Evolutionary conservation across 1,284 basidiomycete species (phyloP), one percentile per base, ranked within the genome.

Genomic region (Boletus semigastroideus): DNA sequence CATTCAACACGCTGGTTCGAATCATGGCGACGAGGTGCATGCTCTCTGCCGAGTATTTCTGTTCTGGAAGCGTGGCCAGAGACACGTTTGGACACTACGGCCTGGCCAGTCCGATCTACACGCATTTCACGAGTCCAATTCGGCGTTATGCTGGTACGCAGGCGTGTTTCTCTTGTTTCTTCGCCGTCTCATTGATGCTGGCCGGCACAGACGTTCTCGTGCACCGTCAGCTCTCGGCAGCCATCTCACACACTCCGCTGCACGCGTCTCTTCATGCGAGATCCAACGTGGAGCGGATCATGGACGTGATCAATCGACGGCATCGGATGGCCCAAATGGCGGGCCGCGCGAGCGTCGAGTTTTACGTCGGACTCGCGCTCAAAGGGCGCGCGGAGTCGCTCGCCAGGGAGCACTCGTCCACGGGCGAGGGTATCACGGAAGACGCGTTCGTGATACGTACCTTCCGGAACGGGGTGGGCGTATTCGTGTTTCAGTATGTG

Each of bases 11-110:
- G 0, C 82, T 99, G 13, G 95, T 99, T 42, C 86, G 97, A 41
- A 98, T 99, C 71, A 98, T 99, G 94, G 95, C 97, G 2, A 99
- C 97, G 2, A 79, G 97, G 17, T 99, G 97, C 69, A 98, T 99
- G 97, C 78, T 98, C 17, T 89, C 94, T 0, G 97, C 97, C 27
- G 97, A 99, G 70, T 99, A 99, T 72, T 98, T 99, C 73, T 94
- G 92, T 67, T 90, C 94, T 1, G 97, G 97, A 10, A 94, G 90
- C 60, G 94, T 98, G 5, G 85, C 88, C 0, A 84, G 89, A 53
- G 94, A 98, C 62, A 89, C 92, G 0, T 99, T 98, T 68, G 88
- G 90, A 2, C 97, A 99, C 72, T 99, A 99, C 68, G 97, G 97
- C 49, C 82, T 99, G 17, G 97, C 97, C 0, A 95, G 86, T 62